Evolutionary conservation across 2,329 filamentous ascomycete genomes (phyloP).

Genomic region (Ophiocordyceps camponoti-saundersi): DNA sequence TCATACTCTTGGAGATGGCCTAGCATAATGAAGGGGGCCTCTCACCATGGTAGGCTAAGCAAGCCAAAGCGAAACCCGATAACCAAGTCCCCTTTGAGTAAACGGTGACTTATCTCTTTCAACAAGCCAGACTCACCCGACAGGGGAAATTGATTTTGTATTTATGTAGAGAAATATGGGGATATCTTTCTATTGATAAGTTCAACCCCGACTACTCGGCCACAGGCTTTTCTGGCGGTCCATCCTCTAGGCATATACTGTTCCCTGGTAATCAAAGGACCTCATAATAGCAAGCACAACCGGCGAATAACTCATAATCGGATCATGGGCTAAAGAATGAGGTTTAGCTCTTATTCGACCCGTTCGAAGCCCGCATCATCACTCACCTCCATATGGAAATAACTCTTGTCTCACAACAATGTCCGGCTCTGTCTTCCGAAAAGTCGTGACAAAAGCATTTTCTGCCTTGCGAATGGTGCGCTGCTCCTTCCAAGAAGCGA

Average conservation of each 20-base stretch:
- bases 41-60: too few relatives aligned
- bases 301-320: constrained; percentile 47
- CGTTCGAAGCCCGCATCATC: too few relatives aligned
- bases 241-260: constrained; percentile 4
- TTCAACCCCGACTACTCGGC: too few relatives aligned
- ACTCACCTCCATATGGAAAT: constrained; percentile 36
- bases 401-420: constrained; percentile 36
- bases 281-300: constrained; percentile 48
- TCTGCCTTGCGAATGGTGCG: constrained; percentile 25
- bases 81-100: too few relatives aligned
- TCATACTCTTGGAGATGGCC: too few relatives aligned
- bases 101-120: too few relatives aligned
- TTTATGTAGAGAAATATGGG: too few relatives aligned
- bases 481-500: constrained; percentile 26
- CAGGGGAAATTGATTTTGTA: too few relatives aligned
- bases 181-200: too few relatives aligned
- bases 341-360: neutral
- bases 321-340: constrained; percentile 43
- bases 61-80: too few relatives aligned
- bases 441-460: constrained; percentile 30
- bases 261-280: constrained; percentile 34
- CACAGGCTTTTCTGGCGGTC: neutral
- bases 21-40: too few relatives aligned
- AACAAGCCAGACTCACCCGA: too few relatives aligned
- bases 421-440: constrained; percentile 21